Evolutionary conservation across 768 basidiomycete genomes (phyloP).

Genomic region (Suillus americanus): DNA sequence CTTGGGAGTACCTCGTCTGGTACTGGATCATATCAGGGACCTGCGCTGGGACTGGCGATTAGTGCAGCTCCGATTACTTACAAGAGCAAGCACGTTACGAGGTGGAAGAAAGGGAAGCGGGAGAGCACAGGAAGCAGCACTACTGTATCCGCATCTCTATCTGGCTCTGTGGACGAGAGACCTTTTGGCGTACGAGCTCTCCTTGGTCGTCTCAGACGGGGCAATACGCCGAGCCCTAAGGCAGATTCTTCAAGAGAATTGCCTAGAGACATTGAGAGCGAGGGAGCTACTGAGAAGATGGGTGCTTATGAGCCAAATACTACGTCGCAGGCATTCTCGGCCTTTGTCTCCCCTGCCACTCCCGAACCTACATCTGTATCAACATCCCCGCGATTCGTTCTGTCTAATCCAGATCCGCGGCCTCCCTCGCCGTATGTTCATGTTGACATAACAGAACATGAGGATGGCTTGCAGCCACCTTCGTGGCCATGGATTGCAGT

Average conservation of each 20-base stretch:
- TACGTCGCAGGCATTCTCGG: neutral
- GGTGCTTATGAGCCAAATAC: neutral
- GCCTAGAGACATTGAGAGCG: conserved; percentile 18
- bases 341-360: conserved; percentile 9
- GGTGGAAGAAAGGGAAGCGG: conserved; percentile 16
- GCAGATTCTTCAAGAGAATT: conserved; percentile 21
- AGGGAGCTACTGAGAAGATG: conserved; percentile 9
- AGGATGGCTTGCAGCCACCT: neutral
- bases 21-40: conserved; percentile 7
- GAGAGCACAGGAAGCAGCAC: conserved; percentile 15
- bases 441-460: conserved; percentile 2
- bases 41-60: neutral
- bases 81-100: conserved; percentile 12
- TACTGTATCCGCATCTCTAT: conserved; percentile 11
- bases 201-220: conserved; percentile 26
- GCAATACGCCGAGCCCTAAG: conserved; percentile 29
- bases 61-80: neutral
- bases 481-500: conserved; percentile 1
- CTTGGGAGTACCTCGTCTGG: conserved; percentile 22
- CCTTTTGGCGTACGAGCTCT: conserved; percentile 27
- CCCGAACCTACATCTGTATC: conserved; percentile 13
- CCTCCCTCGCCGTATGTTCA: conserved; percentile 19
- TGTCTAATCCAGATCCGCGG: conserved; percentile 31
- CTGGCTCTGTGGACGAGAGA: conserved; percentile 24
- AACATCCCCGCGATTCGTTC: conserved; percentile 26